Conservation (phyloP, 345 rosid genomes). For the Durio zibethinus region DNA sequence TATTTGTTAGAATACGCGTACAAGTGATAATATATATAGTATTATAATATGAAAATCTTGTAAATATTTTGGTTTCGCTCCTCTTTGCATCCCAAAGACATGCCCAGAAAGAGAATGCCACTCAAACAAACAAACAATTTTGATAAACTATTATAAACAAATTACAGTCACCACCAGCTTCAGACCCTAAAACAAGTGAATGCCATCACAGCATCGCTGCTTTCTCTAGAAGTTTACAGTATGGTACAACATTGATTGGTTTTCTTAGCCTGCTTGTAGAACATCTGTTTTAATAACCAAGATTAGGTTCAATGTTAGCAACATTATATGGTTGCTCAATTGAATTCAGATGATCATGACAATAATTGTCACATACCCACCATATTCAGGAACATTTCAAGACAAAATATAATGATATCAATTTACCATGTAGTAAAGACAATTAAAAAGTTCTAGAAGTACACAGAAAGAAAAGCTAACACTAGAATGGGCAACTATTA, state of each 20-base stretch:
- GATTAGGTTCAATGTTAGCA: constrained; percentile 9
- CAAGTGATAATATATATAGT: background rate
- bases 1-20: background rate
- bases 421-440: background rate
- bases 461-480: background rate
- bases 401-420: background rate
- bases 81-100: constrained; percentile 13
- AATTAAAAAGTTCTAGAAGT: background rate
- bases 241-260: constrained; percentile 88
- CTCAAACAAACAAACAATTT: constrained; percentile 27
- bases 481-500: background rate
- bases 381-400: background rate
- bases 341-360: background rate
- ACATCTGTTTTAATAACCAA: constrained; percentile 65
- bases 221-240: constrained; percentile 47
- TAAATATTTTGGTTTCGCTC: background rate
- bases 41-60: background rate
- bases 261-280: constrained; percentile 98
- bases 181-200: constrained; percentile 15
- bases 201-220: background rate
- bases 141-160: constrained; percentile 30
- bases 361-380: background rate
- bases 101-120: constrained; percentile 11
- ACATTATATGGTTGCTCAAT: background rate
- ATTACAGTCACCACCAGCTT: constrained; percentile 18